Evolutionary conservation across 2,329 filamentous ascomycete genomes (phyloP), one percentile per base, ranked within the genome.

Genomic region (Penicillium sp.): DNA sequence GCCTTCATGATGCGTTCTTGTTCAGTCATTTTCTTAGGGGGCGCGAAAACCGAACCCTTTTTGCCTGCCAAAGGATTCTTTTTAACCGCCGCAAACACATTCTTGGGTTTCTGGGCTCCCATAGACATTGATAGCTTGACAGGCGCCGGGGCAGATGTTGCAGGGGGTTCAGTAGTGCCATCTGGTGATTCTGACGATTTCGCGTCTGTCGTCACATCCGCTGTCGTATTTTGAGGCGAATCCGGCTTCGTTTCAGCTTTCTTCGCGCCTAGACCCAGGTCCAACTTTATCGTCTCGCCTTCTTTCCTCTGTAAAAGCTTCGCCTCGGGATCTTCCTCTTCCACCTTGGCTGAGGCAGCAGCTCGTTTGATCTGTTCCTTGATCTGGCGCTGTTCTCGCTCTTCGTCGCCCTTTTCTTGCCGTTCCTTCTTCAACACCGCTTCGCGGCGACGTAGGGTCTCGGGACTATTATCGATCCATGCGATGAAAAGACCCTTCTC

Each of bases 401-500:
- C 90, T 70, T 97, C 93, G 63, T 97, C 92, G 2, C 92, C 91
- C 63, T 89, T 90, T 65, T 97, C 92, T 72, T 92, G 87, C 51
- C 89, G 83, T 72, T 97, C 92, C 72, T 91, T 93, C 68, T 88
- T 86, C 62, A 87, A 79, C 45, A 97, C 80, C 24, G 90, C 90
- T 61, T 97, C 93, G 58, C 90, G 85, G 47, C 92, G 79, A 63
- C 85, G 81, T 60, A 97, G 75, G 1, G 92, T 90, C 52, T 96
- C 93, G 0, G 92, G 90, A 34, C 88, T 92, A 65, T 93, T 91
- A 68, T 99, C 93, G 54, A 97, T 87, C 90, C 92, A 99, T 1
- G 88, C 81, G 50, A 99, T 86, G 66, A 92, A 88, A 39, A 97
- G 66, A 1, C 73, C 94, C 72, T 96, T 93, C 58, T 89, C 86